phyloP scores from a whole-genome alignment of 345 rosid species.

The Boechera divaricarpa region DNA sequence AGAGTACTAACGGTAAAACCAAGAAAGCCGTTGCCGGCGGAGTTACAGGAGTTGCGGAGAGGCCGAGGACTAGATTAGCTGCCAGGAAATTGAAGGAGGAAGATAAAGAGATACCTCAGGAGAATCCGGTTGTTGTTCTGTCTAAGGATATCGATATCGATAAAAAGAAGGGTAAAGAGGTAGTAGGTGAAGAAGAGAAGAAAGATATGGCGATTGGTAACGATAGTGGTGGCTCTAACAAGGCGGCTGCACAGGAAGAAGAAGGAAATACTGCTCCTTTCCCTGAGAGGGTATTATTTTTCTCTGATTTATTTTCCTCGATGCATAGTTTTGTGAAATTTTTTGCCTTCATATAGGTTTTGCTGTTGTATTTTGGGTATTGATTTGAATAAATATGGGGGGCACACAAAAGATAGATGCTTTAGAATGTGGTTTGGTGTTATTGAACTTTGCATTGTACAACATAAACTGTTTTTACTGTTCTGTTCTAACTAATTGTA shows the following conservation, averaged over 20 bases:
- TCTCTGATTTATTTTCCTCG: neutral
- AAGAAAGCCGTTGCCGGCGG: slow-evolving; percentile 50
- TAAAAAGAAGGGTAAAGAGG: slow-evolving; percentile 48
- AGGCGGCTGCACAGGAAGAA: slow-evolving; percentile 83
- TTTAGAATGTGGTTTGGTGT: no score
- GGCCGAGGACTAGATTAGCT: slow-evolving; percentile 72
- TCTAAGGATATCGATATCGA: slow-evolving; percentile 45
- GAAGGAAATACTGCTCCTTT: slow-evolving; percentile 90
- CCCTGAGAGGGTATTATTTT: slow-evolving; percentile 71
- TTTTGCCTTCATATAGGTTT: neutral
- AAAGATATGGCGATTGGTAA: slow-evolving; percentile 62
- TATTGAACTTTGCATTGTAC: no score
- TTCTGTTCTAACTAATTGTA: neutral
- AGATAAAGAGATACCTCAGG: slow-evolving; percentile 37
- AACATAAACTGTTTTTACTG: neutral
- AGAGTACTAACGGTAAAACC: slow-evolving; percentile 47
- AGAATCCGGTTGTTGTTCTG: slow-evolving; percentile 43
- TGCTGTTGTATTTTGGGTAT: neutral
- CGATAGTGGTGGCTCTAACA: slow-evolving; percentile 76
- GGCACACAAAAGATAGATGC: no score
- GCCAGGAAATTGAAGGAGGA: slow-evolving; percentile 52
- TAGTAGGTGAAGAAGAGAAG: slow-evolving; percentile 38
- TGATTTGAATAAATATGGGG: no score
- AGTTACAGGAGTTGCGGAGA: slow-evolving; percentile 40
- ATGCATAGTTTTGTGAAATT: neutral